Evolutionary conservation across 2,329 filamentous ascomycete genomes (phyloP).

Genomic region (Aspergillus hortae): DNA sequence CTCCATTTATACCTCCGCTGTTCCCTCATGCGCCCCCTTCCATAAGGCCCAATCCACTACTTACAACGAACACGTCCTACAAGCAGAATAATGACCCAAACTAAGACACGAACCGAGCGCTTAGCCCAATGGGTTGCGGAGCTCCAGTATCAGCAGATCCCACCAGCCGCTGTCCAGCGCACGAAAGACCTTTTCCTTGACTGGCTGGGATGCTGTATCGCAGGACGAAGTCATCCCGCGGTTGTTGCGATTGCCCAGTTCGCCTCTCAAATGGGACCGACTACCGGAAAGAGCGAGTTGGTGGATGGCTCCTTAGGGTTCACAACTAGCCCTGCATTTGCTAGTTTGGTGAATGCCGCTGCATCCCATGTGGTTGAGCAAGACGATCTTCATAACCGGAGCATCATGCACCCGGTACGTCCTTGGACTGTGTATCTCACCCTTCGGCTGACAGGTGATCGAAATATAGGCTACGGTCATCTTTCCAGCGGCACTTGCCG

Average conservation of each 20-base stretch:
- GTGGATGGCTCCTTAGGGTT: slow-evolving; percentile 21
- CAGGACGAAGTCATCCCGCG: slow-evolving; percentile 27
- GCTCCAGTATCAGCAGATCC: slow-evolving; percentile 20
- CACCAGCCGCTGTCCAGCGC: slow-evolving; percentile 23
- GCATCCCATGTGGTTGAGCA: slow-evolving; percentile 32
- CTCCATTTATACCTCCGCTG: not conserved
- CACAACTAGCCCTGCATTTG: slow-evolving; percentile 26
- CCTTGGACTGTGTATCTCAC: not conserved
- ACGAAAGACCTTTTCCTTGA: slow-evolving; percentile 32
- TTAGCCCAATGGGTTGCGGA: not conserved
- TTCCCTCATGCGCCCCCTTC: not conserved
- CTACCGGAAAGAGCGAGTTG: slow-evolving; percentile 25
- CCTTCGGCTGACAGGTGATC: not conserved
- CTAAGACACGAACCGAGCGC: not conserved
- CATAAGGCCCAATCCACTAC: no score
- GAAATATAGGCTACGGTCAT: slow-evolving; percentile 25
- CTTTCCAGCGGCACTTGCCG: slow-evolving; percentile 27
- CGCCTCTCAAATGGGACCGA: slow-evolving; percentile 22
- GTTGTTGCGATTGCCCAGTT: not conserved
- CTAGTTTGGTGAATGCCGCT: slow-evolving; percentile 28
- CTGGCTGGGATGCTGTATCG: slow-evolving; percentile 28
- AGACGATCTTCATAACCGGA: slow-evolving; percentile 32
- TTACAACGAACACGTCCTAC: no score
- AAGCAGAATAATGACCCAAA: not conserved
- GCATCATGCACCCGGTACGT: slow-evolving; percentile 32